These are phyloP conservation scores for Tetrapisispora iriomotensis DNA, from an alignment of 805 yeast species.

Conservation along the genomic window DNA sequence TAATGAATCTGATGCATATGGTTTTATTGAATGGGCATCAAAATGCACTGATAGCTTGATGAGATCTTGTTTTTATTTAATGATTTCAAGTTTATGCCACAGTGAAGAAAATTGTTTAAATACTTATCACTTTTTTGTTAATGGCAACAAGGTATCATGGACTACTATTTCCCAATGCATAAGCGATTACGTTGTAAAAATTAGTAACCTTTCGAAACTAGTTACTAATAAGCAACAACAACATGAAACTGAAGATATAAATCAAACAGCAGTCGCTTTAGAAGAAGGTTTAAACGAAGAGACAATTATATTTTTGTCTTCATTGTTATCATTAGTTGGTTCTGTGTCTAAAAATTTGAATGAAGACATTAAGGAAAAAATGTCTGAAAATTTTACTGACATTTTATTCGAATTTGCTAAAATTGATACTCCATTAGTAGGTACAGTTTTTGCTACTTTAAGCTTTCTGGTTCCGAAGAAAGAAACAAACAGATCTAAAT, in stretches of 20 bases:
- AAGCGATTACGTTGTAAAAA: constrained; percentile 40
- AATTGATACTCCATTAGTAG: constrained; percentile 40
- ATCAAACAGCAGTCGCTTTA: constrained; percentile 26
- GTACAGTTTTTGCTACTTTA: constrained; percentile 48
- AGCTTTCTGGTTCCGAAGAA: constrained; percentile 45
- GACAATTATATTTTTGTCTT: constrained; percentile 61
- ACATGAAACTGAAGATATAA: constrained; percentile 24
- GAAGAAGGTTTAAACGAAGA: constrained; percentile 68
- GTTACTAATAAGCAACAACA: constrained; percentile 19
- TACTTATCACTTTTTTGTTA: constrained; percentile 40
- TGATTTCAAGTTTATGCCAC: constrained; percentile 65
- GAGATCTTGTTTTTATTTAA: constrained; percentile 69
- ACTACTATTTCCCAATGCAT: constrained; percentile 44
- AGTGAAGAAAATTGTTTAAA: constrained; percentile 47
- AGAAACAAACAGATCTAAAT: constrained; percentile 33
- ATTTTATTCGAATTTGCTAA: constrained; percentile 37
- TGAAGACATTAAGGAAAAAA: constrained; percentile 14
- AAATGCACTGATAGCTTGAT: constrained; percentile 71
- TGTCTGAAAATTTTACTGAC: constrained; percentile 24
- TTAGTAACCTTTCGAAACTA: constrained; percentile 28
- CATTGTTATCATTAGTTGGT: constrained; percentile 58
- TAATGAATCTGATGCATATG: constrained; percentile 54
- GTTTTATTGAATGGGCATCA: constrained; percentile 84
- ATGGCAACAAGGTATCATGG: constrained; percentile 40
- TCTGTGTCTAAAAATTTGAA: constrained; percentile 35